Evolutionary conservation across 1,139 yeast species (phyloP), one percentile per base, ranked within the genome.

Genomic region (Blastobotrys capitulatus): DNA sequence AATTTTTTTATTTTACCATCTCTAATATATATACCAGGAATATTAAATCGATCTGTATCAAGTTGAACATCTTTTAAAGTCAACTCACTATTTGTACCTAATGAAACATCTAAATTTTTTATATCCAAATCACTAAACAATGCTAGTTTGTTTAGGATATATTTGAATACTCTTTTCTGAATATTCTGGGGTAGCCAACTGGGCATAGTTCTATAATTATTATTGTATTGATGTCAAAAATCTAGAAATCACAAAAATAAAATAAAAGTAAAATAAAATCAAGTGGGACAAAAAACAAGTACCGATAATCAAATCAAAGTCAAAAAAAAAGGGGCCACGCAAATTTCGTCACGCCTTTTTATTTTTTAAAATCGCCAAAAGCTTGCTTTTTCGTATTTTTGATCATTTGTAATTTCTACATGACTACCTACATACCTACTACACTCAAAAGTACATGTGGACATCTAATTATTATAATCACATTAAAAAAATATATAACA

Each of bases 101-200:
- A 67, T 6, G 94, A 83, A 0, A 89, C 90, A 61, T 87, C 94
- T 50, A 89, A 68, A 62, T 88, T 85, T 16, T 89, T 85, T 32
- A 86, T 71, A 63, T 88, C 94, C 26, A 88, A 77, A 61, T 86
- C 87, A 1, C 95, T 83, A 63, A 89, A 86, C 38, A 89, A 68
- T n/a, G 90, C 81, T 38, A 89, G 76, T 64, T 87, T 94, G 62
- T 85, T 88, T 20, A 89, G 75, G 4, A 88, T 80, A 66, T 87
- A 88, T 46, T 85, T 77, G 46, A 89, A 77, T 44, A 89, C 78
- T 60, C 95, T 73, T 67, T 86, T 85, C 62, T 88, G 96, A 42
- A 89, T 75, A 63, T 83, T 84, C 63, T 83, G 90, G 10, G 95
- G 92, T 65, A 85, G 75, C 94, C 95, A 86, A 49, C 64, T 56